Percentiles rank a stretch among this genome's conserved stretches.
These are phyloP conservation scores for Platanus orientalis DNA, from an alignment of 164 flowering plant genomes.

Conservation along the genomic window DNA sequence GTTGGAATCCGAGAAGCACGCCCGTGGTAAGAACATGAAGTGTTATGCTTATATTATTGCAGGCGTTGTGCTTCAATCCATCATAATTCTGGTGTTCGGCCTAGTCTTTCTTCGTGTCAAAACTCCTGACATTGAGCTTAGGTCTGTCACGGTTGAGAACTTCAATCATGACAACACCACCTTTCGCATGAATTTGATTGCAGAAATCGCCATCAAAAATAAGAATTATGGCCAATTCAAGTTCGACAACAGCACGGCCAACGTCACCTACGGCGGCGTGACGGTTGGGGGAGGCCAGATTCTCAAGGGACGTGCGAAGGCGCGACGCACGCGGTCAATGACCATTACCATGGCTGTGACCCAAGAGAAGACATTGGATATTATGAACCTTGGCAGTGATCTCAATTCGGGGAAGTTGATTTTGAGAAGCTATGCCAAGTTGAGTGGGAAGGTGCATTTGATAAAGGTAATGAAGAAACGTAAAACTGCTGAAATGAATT, in stretches of 20 bases:
- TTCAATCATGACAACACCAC: conserved; percentile 14
- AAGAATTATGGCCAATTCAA: conserved; percentile 30
- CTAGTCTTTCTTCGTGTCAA: too few relatives aligned
- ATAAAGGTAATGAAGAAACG: background rate
- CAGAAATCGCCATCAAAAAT: conserved; percentile 22
- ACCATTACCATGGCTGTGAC: conserved; percentile 18
- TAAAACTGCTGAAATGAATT: conserved; percentile 6
- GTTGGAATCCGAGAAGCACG: too few relatives aligned
- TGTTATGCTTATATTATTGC: too few relatives aligned
- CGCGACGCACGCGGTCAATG: conserved; percentile 8
- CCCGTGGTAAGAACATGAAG: too few relatives aligned
- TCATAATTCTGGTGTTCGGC: too few relatives aligned
- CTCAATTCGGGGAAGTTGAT: conserved; percentile 17
- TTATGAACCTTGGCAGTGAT: conserved; percentile 14
- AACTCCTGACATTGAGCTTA: too few relatives aligned
- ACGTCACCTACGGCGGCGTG: conserved; percentile 15
- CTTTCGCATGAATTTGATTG: conserved; percentile 16
- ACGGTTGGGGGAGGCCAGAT: conserved; percentile 15
- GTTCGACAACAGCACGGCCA: conserved; percentile 11
- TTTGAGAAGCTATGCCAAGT: conserved; percentile 9
- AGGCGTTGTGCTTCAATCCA: too few relatives aligned
- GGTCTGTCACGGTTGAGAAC: conserved; percentile 10
- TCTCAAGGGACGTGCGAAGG: background rate
- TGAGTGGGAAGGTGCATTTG: too few relatives aligned
- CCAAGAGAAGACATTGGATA: background rate